Evolutionary conservation across 2,329 filamentous ascomycete genomes (phyloP).

Genomic region (Arachnopeziza araneosa): DNA sequence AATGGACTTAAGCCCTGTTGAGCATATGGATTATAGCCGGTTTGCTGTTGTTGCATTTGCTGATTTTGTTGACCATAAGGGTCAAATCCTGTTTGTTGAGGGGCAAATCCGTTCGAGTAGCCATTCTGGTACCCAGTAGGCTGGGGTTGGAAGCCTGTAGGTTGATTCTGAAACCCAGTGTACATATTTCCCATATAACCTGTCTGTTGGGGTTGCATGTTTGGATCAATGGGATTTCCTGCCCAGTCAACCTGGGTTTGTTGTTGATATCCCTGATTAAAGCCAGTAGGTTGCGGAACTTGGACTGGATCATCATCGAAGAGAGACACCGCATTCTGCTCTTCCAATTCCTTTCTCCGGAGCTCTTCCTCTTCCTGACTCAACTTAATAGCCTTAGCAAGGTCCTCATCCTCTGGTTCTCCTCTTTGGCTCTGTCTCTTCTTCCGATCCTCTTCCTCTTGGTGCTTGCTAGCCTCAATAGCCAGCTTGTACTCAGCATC

Average conservation of each 20-base stretch:
- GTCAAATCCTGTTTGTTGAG: conserved; percentile 67
- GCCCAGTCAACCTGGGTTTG: conserved; percentile 96
- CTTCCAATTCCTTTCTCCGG: conserved; percentile 78
- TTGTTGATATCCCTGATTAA: conserved; percentile 97
- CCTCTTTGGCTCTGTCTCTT: conserved; percentile 61
- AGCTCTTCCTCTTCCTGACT: conserved; percentile 93
- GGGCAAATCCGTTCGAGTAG: conserved; percentile 62
- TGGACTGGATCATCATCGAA: conserved; percentile 72
- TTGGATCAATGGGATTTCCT: conserved; percentile 83
- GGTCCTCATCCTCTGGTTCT: conserved; percentile 68
- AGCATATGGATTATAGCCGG: conserved; percentile 50
- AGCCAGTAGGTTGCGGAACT: conserved; percentile 66
- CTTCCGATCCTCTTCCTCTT: conserved; percentile 83
- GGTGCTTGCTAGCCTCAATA: conserved; percentile 89
- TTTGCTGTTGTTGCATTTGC: conserved; percentile 46
- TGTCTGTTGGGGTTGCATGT: conserved; percentile 73
- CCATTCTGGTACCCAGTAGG: conserved; percentile 64
- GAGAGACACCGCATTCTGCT: conserved; percentile 77
- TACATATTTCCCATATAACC: conserved; percentile 59
- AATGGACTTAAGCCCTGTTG: conserved; percentile 34
- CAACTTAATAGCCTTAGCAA: conserved; percentile 90
- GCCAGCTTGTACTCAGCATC: conserved; percentile 88
- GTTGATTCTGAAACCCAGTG: conserved; percentile 32
- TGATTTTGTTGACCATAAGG: conserved; percentile 55
- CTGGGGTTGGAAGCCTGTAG: conserved; percentile 42